These are phyloP conservation scores for Podila horticola DNA, from an alignment of 192 early-diverging fungal species.

Conservation along the genomic window DNA sequence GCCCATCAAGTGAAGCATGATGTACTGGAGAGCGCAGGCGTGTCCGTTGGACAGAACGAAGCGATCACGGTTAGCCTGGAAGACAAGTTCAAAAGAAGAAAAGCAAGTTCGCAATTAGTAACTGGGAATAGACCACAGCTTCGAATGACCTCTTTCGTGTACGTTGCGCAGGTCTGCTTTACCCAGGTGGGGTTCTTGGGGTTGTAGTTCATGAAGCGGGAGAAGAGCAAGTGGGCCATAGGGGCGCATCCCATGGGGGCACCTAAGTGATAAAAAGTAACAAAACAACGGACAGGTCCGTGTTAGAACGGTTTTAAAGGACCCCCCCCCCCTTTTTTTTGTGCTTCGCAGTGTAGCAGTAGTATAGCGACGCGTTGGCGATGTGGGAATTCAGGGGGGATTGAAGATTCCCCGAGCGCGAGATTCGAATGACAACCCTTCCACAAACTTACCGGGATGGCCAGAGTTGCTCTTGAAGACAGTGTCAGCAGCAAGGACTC, in stretches of 20 bases:
- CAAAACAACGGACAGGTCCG: too few species aligned
- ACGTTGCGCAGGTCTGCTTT: not conserved
- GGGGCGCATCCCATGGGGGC: conserved; percentile 99
- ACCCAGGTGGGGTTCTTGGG: conserved; percentile 93
- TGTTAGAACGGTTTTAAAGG: too few species aligned
- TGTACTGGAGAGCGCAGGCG: conserved; percentile 93
- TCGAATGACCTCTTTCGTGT: not conserved
- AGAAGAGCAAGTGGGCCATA: conserved; percentile 93
- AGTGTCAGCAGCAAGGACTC: conserved; percentile 89
- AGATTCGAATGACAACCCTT: not conserved
- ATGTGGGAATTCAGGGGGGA: not conserved
- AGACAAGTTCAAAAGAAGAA: not conserved
- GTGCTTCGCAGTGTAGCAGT: too few species aligned
- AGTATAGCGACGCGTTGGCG: not conserved
- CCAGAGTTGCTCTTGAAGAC: conserved; percentile 94
- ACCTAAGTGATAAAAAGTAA: conserved; percentile 49
- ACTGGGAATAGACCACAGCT: too few species aligned
- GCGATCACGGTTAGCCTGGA: conserved; percentile 90
- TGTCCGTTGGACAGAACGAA: conserved; percentile 99
- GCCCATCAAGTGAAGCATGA: conserved; percentile 91
- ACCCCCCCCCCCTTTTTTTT: too few species aligned
- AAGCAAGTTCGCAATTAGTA: not conserved
- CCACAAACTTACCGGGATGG: conserved; percentile 76
- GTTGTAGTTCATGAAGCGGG: conserved; percentile 83
- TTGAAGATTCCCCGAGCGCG: too few species aligned